Evolutionary conservation across 192 early-diverging fungal species (phyloP).

Genomic region (Lobosporangium transversale): DNA sequence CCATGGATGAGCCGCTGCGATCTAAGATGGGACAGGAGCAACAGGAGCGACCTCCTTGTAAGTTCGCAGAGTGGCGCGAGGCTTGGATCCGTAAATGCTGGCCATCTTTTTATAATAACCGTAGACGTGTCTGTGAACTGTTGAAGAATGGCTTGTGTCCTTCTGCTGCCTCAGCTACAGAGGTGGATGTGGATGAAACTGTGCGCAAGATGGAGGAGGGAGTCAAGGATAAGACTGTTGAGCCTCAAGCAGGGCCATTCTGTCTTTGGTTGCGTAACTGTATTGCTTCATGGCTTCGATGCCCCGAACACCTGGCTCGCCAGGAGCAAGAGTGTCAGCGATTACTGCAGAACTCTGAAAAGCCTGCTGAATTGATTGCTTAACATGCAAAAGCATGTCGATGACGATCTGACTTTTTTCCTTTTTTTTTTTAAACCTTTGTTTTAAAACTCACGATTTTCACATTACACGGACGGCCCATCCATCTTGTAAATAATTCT

Average conservation of each 20-base stretch:
- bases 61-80: constrained; percentile 47
- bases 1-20: constrained; percentile 34
- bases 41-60: constrained; percentile 20
- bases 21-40: constrained; percentile 43
- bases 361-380: too few relatives aligned
- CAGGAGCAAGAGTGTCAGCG: constrained; percentile 11
- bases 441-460: too few relatives aligned
- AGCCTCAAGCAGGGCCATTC: background rate
- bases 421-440: too few relatives aligned
- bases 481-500: too few relatives aligned
- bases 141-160: constrained; percentile 33
- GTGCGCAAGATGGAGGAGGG: constrained; percentile 50
- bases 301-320: constrained; percentile 8
- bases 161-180: background rate
- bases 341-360: background rate
- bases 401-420: too few relatives aligned
- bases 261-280: constrained; percentile 15
- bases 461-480: too few relatives aligned
- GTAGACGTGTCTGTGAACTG: constrained; percentile 38
- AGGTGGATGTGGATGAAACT: constrained; percentile 23
- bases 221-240: constrained; percentile 36
- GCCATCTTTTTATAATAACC: constrained; percentile 50
- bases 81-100: constrained; percentile 36
- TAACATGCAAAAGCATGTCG: too few relatives aligned
- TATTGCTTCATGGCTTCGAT: constrained; percentile 20